Evolutionary conservation across 257 asterid species (phyloP), one percentile per base, ranked within the genome.

Genomic region (Handroanthus guayacan): DNA sequence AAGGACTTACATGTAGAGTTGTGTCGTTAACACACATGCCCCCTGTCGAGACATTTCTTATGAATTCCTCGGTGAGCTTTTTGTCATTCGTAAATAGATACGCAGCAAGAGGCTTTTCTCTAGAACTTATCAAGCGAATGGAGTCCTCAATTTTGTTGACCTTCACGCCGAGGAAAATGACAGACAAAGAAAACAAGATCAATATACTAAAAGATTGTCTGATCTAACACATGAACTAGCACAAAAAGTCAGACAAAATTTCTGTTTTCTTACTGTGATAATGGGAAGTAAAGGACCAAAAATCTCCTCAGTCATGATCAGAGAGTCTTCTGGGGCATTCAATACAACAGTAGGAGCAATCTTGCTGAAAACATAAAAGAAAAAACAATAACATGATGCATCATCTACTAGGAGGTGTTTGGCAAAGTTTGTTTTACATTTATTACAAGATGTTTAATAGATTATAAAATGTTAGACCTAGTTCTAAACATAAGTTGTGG

Each of bases 91-190:
- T 88, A 84, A 95, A 95, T 54, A 95, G 60, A 84, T 92, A 95
- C 5, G 99, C 96, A 62, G 98, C 99, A 44, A 95, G 98, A 20
- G 99, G 96, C 78, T 92, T 95, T 55, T 85, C 98, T 85, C 80
- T 92, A 69, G 92, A 85, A 57, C 43, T 84, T 68, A 95, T 89
- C 43, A 89, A 62, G 5, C 62, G 71, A 71, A 95, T 80, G 72
- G 91, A 75, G 9, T 92, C 96, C 86, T 88, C 89, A 48, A 92
- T 81, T 54, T 83, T 88, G 70, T 84, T 67, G 44, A 95, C 98
- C 99, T 95, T 78, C 78, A 54, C 31, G 25, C 6, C 4, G 36
- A 36, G 9, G 39, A 41, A 44, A 80, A 74, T 16, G 55, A 75
- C 4, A 39, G 5, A 68, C 54, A 9, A 39, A 74, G 61, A 44